Evolutionary conservation across 2,329 filamentous ascomycete species (phyloP), one percentile per base, ranked within the genome.

Genomic region (Cladosporium sp.): DNA sequence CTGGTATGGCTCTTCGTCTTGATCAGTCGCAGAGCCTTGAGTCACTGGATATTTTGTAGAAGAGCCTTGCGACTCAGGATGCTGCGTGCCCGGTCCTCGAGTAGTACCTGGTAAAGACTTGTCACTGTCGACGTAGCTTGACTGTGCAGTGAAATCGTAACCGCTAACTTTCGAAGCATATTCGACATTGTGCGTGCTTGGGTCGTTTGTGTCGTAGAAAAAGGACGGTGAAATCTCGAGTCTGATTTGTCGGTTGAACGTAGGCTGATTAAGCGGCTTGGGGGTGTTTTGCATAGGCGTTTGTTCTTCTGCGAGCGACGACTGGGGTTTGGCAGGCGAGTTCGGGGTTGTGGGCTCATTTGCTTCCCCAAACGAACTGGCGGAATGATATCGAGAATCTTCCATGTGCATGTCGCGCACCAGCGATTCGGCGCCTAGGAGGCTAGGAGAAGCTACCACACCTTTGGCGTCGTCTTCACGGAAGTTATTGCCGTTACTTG

Each of bases 381-480:
- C 64, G 8, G 67, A 72, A 15, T 50, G 33, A 6, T 66, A 61
- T 7, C 70, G 70, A 6, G 72, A 74, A 20, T 68, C 67, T 9
- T 27, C 22, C 71, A 77, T 75, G 51, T 75, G 71, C 53, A 77
- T 57, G 15, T 74, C 73, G 32, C 72, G 66, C 19, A 77, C 69
- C 54, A 75, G 57, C 4, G 72, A 72, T 50, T 76, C 73, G 3
- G 74, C 68, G 7, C 74, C 74, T 9, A 71, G 56, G n/a, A 77
- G 63, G 57, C 73, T 76, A 1, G 68, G 59, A 52, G 59, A 62
- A 4, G 56, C 56, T 7, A 38, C 12, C 18, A 38, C 4, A 8
- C 35, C 40, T 22, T 22, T 42, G 1, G 16, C 32, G 3, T 48
- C 19, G 20, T 38, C 35, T 19, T 43, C 39, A 4, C 41, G 39